Conservation (phyloP, 176 grass and related monocot genomes). For the Aegilops umbellulata region DNA sequence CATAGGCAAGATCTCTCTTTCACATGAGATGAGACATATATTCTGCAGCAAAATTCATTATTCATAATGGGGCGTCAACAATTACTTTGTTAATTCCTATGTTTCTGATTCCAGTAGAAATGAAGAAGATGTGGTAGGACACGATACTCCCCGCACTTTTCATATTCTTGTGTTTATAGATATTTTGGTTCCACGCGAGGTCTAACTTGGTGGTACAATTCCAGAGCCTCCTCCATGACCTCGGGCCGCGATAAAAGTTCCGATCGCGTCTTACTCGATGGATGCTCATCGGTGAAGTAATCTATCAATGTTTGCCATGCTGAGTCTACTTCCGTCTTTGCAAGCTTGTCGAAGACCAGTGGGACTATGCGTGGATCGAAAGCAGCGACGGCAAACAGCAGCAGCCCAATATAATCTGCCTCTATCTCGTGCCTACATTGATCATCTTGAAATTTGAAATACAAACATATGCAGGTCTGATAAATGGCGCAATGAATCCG, state of each 20-base stretch:
- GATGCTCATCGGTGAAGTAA: neutral
- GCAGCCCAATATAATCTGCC: neutral
- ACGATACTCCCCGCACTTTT: neutral
- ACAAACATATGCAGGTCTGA: no score
- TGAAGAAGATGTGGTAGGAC: no score
- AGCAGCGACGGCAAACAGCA: neutral
- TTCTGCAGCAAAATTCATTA: no score
- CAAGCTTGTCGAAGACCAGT: neutral
- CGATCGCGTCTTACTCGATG: neutral
- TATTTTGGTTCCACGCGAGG: neutral
- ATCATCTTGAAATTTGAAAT: neutral
- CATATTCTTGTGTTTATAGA: neutral
- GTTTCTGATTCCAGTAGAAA: no score
- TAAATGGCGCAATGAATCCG: no score
- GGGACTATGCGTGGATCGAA: neutral
- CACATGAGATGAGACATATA: no score
- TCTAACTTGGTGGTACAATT: neutral
- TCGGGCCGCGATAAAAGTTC: neutral
- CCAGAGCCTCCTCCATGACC: neutral
- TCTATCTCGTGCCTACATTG: neutral
- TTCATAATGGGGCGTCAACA: no score
- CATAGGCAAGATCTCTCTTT: no score
- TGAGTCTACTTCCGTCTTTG: neutral
- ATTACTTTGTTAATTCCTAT: no score
- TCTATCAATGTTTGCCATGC: neutral